phyloP scores from a whole-genome alignment of 2,329 filamentous ascomycete genomes.

The Penicillium capsulatum region DNA sequence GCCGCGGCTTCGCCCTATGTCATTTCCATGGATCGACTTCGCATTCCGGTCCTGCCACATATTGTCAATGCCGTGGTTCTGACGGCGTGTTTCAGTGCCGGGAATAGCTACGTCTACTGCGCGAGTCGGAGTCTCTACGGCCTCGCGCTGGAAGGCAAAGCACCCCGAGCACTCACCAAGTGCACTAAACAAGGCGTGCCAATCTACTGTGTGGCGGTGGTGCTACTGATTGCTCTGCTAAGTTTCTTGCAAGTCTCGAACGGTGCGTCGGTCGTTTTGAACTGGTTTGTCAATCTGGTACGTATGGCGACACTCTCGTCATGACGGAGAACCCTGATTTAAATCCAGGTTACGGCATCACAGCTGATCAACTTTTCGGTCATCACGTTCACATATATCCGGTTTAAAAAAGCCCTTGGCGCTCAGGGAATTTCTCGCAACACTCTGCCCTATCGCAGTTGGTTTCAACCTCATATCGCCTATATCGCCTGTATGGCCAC shows the following conservation, averaged over 20 bases:
- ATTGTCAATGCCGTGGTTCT: constrained; percentile 66
- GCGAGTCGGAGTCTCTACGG: constrained; percentile 62
- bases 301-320: no score
- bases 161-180: constrained; percentile 42
- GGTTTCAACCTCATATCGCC: constrained; percentile 56
- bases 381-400: constrained; percentile 64
- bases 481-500: constrained; percentile 61
- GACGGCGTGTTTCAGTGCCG: constrained; percentile 60
- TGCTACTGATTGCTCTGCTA: constrained; percentile 62
- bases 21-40: constrained; percentile 60
- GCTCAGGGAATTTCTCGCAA: constrained; percentile 63
- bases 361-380: constrained; percentile 42
- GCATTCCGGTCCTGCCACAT: constrained; percentile 58
- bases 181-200: constrained; percentile 62
- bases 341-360: constrained; percentile 20
- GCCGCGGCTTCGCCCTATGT: constrained; percentile 58
- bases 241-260: constrained; percentile 67
- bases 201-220: constrained; percentile 61
- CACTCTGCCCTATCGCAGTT: constrained; percentile 62
- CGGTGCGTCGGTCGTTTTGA: constrained; percentile 59
- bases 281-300: constrained; percentile 28
- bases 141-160: constrained; percentile 61
- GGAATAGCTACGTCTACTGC: constrained; percentile 61
- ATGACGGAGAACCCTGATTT: no score
- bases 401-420: constrained; percentile 62